phyloP scores from a whole-genome alignment of 192 early-diverging fungal genomes.

The Cladochytrium replicatum region DNA sequence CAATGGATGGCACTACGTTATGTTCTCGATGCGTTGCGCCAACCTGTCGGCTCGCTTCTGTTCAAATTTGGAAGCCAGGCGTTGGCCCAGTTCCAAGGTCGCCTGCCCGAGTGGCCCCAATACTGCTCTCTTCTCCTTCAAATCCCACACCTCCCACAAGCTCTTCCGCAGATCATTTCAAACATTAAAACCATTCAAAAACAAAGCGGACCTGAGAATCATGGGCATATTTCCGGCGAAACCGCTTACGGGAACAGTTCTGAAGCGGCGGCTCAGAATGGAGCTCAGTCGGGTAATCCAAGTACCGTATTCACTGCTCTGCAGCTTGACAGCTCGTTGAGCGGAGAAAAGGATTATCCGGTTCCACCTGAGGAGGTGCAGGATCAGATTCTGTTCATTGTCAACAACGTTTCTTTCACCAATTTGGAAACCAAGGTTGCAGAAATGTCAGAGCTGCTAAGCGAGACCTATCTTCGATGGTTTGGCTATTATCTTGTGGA shows the following conservation, averaged over 20 bases:
- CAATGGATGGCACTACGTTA: conserved; percentile 84
- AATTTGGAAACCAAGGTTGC: conserved; percentile 71
- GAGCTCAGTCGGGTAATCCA: background rate
- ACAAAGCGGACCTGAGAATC: conserved; percentile 2
- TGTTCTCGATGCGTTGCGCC: conserved; percentile 78
- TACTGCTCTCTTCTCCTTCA: conserved; percentile 76
- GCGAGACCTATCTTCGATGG: conserved; percentile 65
- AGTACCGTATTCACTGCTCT: conserved; percentile 55
- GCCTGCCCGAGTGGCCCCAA: conserved; percentile 84
- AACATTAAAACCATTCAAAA: conserved; percentile 45
- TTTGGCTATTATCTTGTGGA: conserved; percentile 92
- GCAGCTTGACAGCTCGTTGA: conserved; percentile 39
- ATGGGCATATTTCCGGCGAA: background rate
- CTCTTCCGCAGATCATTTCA: conserved; percentile 60
- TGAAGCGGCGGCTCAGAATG: background rate
- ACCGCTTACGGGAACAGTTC: background rate
- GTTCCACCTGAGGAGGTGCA: conserved; percentile 51
- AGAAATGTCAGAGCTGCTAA: conserved; percentile 67
- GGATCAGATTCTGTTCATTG: conserved; percentile 94
- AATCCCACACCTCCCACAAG: conserved; percentile 70
- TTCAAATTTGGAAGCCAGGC: conserved; percentile 87
- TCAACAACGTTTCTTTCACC: conserved; percentile 87
- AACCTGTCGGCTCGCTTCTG: conserved; percentile 65
- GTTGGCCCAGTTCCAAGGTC: conserved; percentile 66
- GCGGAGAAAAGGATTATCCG: conserved; percentile 30